phyloP scores from a whole-genome alignment of 2,329 filamentous ascomycete species.

The Nemania sp. region DNA sequence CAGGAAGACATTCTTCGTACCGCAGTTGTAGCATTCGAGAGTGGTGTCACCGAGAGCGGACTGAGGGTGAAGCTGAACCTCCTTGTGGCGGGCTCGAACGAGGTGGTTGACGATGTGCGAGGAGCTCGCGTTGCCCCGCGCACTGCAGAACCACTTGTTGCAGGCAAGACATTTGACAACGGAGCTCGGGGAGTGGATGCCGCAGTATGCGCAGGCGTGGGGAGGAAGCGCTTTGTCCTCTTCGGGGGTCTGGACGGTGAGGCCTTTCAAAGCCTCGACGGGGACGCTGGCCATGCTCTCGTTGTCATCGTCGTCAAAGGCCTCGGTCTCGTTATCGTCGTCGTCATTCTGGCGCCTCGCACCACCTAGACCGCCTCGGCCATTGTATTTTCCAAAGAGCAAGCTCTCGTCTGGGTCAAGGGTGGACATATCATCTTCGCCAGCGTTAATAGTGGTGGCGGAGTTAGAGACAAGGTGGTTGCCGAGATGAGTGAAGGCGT shows the following conservation, averaged over 20 bases:
- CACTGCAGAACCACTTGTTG: slow-evolving; percentile 99
- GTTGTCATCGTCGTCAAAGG: slow-evolving; percentile 83
- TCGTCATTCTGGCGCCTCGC: slow-evolving; percentile 78
- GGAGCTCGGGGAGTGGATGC: slow-evolving; percentile 93
- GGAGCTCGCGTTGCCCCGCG: slow-evolving; percentile 93
- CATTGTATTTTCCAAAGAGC: slow-evolving; percentile 76
- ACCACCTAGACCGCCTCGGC: slow-evolving; percentile 63
- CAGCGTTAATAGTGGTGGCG: slow-evolving; percentile 87
- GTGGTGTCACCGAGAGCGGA: slow-evolving; percentile 96
- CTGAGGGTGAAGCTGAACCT: slow-evolving; percentile 94
- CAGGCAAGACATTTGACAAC: slow-evolving; percentile 97
- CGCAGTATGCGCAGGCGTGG: slow-evolving; percentile 98
- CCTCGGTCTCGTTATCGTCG: slow-evolving; percentile 89
- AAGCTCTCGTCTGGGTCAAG: slow-evolving; percentile 84
- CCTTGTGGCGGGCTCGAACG: slow-evolving; percentile 96
- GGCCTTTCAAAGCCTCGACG: slow-evolving; percentile 77
- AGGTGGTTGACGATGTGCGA: slow-evolving; percentile 99
- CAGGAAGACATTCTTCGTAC: slow-evolving; percentile 98
- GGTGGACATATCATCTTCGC: slow-evolving; percentile 77
- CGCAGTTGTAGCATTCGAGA: slow-evolving; percentile 98
- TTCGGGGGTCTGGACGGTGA: slow-evolving; percentile 68
- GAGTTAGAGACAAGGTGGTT: slow-evolving; percentile 89
- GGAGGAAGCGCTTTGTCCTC: slow-evolving; percentile 92
- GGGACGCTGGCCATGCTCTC: slow-evolving; percentile 83
- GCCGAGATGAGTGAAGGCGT: slow-evolving; percentile 87